Percentiles rank a stretch among this genome's conserved stretches.
These are phyloP conservation scores for Diaporthe sp. DNA, from an alignment of 2,329 filamentous ascomycete genomes.

Conservation along the genomic window DNA sequence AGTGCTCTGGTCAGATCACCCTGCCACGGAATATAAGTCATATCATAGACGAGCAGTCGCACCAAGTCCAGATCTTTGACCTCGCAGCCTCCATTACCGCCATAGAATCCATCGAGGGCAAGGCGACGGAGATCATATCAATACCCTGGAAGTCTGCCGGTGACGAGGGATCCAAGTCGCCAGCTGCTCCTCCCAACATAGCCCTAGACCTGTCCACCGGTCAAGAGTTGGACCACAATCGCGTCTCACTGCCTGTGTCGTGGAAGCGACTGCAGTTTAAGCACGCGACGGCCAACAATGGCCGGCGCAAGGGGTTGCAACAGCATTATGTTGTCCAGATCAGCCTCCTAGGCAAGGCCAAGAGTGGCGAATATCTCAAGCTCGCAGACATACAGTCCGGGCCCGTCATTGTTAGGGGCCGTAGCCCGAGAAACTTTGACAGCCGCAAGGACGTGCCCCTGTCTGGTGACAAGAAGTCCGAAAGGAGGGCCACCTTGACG, in stretches of 20 bases:
- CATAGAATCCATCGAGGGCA: constrained; percentile 92
- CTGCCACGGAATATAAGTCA: constrained; percentile 80
- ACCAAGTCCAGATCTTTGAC: constrained; percentile 81
- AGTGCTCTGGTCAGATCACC: constrained; percentile 89
- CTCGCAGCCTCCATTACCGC: constrained; percentile 87
- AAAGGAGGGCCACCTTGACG: constrained; percentile 58
- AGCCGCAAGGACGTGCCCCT: constrained; percentile 88
- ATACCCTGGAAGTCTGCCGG: constrained; percentile 90
- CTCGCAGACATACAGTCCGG: constrained; percentile 91
- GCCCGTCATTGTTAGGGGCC: constrained; percentile 93
- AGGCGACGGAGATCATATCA: constrained; percentile 92
- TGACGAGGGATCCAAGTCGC: constrained; percentile 63
- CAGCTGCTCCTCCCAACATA: constrained; percentile 66
- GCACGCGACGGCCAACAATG: constrained; percentile 96
- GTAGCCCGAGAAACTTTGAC: constrained; percentile 95
- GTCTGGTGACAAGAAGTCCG: constrained; percentile 65
- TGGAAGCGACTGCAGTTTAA: constrained; percentile 98
- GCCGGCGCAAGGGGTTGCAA: constrained; percentile 91
- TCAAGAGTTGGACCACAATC: constrained; percentile 82
- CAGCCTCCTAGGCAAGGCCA: constrained; percentile 83
- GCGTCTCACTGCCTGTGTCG: constrained; percentile 84
- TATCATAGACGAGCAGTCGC: constrained; percentile 80
- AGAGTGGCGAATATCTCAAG: constrained; percentile 74
- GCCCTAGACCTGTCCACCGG: constrained; percentile 68
- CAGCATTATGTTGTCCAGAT: constrained; percentile 95